Evolutionary conservation across 352 stramenopile species (phyloP).

Genomic region (Aphanomyces stellatus): DNA sequence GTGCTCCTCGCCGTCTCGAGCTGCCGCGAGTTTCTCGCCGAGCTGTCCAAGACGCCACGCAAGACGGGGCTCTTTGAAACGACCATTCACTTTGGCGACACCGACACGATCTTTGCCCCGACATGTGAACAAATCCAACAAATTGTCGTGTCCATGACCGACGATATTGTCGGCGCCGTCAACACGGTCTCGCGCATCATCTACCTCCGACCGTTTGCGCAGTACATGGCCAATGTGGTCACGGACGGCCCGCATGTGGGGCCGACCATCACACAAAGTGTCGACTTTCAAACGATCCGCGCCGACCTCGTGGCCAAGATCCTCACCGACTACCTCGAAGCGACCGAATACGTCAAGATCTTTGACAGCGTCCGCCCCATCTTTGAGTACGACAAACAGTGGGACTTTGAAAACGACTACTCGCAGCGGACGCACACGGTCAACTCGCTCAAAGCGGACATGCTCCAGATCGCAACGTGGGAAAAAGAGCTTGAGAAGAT

Average conservation of each 20-base stretch:
- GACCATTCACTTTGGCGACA: slow-evolving; percentile 83
- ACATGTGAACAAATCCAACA: slow-evolving; percentile 84
- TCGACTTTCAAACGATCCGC: slow-evolving; percentile 66
- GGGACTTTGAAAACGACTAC: slow-evolving; percentile 82
- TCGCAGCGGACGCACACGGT: slow-evolving; percentile 75
- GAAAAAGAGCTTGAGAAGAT: slow-evolving; percentile 93
- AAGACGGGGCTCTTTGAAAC: slow-evolving; percentile 93
- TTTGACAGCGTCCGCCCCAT: slow-evolving; percentile 90
- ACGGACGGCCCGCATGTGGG: slow-evolving; percentile 68
- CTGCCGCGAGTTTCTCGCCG: slow-evolving; percentile 76
- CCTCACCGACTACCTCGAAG: slow-evolving; percentile 76
- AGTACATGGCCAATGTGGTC: slow-evolving; percentile 58
- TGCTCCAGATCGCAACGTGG: slow-evolving; percentile 88
- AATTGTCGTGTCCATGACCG: slow-evolving; percentile 81
- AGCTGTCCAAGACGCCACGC: slow-evolving; percentile 78
- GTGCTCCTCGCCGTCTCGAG: slow-evolving; percentile 78
- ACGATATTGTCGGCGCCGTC: slow-evolving; percentile 83
- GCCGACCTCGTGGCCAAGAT: slow-evolving; percentile 80
- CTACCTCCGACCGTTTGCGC: slow-evolving; percentile 80
- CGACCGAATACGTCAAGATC: slow-evolving; percentile 85
- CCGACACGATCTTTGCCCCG: slow-evolving; percentile 77
- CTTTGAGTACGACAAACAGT: slow-evolving; percentile 86
- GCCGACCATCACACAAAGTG: slow-evolving; percentile 56
- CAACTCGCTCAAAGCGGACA: slow-evolving; percentile 79
- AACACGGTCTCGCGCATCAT: slow-evolving; percentile 85